Conservation (phyloP, 2,329 filamentous ascomycete genomes). For the Parasarocladium wereldwijsianum region DNA sequence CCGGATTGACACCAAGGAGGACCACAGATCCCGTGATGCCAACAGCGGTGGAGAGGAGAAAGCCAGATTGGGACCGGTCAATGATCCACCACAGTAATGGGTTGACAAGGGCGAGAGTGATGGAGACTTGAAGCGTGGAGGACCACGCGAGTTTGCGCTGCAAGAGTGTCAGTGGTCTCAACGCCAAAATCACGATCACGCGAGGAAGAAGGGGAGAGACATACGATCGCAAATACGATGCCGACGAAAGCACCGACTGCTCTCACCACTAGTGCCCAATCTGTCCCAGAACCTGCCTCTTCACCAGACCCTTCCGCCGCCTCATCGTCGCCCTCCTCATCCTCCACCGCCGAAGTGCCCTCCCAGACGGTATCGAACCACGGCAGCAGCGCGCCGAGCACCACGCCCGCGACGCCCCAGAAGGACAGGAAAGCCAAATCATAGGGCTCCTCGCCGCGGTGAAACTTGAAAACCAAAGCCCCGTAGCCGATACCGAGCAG, state of each 20-base stretch:
- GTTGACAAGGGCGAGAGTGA: conserved; percentile 81
- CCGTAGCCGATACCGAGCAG: conserved; percentile 73
- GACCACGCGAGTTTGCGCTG: conserved; percentile 85
- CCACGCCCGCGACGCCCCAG: conserved; percentile 71
- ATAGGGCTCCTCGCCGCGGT: conserved; percentile 16
- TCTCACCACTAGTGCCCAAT: conserved; percentile 56
- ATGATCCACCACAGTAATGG: conserved; percentile 93
- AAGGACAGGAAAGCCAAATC: conserved; percentile 33
- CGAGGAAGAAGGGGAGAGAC: neutral
- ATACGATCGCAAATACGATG: conserved; percentile 48
- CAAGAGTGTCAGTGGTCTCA: neutral
- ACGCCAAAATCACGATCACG: no score
- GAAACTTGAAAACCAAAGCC: conserved; percentile 63
- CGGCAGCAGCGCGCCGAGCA: conserved; percentile 65
- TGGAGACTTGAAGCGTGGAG: conserved; percentile 82
- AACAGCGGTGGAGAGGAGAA: conserved; percentile 62
- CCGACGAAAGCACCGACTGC: conserved; percentile 47
- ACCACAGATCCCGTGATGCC: conserved; percentile 60
- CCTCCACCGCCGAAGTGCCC: conserved; percentile 26
- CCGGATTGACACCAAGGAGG: conserved; percentile 61
- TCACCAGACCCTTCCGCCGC: conserved; percentile 8
- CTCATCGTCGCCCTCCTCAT: conserved; percentile 15
- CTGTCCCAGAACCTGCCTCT: conserved; percentile 31
- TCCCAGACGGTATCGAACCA: conserved; percentile 72
- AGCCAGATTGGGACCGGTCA: conserved; percentile 75